These are phyloP conservation scores for Akebia trifoliata DNA, from an alignment of 164 flowering plant species.

Conservation along the genomic window DNA sequence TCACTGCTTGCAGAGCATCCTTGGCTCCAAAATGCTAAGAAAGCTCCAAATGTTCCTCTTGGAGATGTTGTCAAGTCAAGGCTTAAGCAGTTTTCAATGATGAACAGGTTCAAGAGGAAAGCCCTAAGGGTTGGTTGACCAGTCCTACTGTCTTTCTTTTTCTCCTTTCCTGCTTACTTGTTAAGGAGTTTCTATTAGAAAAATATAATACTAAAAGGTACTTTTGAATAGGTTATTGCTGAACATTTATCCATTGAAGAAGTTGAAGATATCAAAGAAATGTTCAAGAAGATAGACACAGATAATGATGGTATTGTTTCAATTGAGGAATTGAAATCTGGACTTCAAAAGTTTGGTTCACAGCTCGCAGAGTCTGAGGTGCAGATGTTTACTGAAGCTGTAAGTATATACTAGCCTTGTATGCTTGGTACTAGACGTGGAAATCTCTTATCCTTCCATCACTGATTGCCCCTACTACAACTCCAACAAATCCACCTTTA, in stretches of 20 bases:
- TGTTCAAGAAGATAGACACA: slow-evolving; percentile 73
- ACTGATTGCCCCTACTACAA: no score
- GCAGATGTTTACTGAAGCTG: slow-evolving; percentile 86
- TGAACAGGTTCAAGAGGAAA: slow-evolving; percentile 60
- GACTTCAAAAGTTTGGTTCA: slow-evolving; percentile 54
- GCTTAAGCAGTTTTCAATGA: slow-evolving; percentile 60
- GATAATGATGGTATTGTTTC: slow-evolving; percentile 76
- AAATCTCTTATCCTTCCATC: no score
- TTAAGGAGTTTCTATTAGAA: neutral
- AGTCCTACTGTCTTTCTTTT: neutral
- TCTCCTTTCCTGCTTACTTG: neutral
- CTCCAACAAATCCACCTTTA: no score
- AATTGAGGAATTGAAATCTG: slow-evolving; percentile 67
- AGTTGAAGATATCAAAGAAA: slow-evolving; percentile 77
- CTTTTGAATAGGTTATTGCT: slow-evolving; percentile 65
- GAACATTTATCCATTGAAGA: slow-evolving; percentile 83
- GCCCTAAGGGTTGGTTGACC: slow-evolving; percentile 24
- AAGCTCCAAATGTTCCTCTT: slow-evolving; percentile 56
- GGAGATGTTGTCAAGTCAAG: slow-evolving; percentile 58
- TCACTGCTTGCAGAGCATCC: slow-evolving; percentile 39
- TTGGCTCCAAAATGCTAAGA: slow-evolving; percentile 57
- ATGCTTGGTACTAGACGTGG: no score
- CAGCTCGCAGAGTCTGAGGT: slow-evolving; percentile 81
- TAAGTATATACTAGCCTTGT: no score
- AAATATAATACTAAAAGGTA: neutral